Percentiles rank a stretch among this genome's conserved stretches.
These are phyloP conservation scores for Entomophthora muscae DNA, from an alignment of 371 early-diverging fungal genomes.

Conservation along the genomic window DNA sequence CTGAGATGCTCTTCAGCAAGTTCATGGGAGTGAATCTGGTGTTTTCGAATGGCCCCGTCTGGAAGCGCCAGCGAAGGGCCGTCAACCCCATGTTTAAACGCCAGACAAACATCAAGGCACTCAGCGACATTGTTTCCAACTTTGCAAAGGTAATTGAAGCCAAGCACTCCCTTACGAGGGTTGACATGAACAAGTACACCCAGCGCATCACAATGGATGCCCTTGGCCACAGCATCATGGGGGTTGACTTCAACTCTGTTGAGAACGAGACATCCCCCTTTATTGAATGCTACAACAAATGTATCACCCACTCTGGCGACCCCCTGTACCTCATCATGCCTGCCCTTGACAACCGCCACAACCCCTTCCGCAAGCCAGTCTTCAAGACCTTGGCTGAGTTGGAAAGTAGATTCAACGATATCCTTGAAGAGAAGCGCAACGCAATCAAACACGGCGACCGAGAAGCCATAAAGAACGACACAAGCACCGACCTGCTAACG, in stretches of 20 bases:
- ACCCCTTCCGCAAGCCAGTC: background rate
- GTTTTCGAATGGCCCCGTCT: constrained; percentile 11
- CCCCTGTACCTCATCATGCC: constrained; percentile 1
- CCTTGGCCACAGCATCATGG: background rate
- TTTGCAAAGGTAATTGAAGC: no score
- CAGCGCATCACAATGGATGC: no score
- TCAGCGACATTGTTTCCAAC: no score
- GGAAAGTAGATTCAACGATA: no score
- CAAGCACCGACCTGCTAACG: background rate
- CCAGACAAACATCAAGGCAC: no score
- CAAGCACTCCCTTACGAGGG: no score
- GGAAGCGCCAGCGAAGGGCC: constrained; percentile 17
- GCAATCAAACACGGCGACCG: background rate
- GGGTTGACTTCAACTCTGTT: background rate
- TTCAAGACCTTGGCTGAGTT: constrained; percentile 2
- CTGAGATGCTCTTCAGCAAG: no score
- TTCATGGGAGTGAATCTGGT: constrained; percentile 15
- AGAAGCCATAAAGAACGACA: background rate
- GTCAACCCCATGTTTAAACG: constrained; percentile 15
- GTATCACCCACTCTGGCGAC: background rate
- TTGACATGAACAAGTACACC: no score
- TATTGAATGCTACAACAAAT: background rate
- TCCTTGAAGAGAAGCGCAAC: no score
- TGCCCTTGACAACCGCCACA: background rate
- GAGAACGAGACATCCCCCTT: background rate